phyloP scores from a whole-genome alignment of 371 early-diverging fungal genomes.

The Mucor circinelloides region DNA sequence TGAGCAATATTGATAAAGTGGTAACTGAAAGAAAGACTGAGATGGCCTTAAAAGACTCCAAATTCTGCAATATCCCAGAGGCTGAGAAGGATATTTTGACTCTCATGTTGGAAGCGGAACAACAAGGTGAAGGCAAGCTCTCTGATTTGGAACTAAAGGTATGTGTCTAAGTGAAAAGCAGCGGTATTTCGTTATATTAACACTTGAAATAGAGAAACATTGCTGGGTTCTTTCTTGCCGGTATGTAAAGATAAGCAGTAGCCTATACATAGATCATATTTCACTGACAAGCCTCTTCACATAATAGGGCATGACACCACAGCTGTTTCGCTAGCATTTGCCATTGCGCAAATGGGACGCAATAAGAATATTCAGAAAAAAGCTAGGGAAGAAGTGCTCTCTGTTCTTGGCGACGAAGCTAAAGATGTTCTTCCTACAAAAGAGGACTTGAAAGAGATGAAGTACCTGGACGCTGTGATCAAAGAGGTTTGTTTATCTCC shows the following conservation, averaged over 20 bases:
- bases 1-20: slow-evolving; percentile 16
- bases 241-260: background rate
- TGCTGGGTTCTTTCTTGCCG: slow-evolving; percentile 6
- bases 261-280: no score
- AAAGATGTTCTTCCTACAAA: slow-evolving; percentile 22
- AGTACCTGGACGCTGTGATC: slow-evolving; percentile 25
- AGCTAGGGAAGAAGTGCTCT: slow-evolving; percentile 27
- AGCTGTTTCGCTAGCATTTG: slow-evolving; percentile 26
- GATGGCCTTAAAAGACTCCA: background rate
- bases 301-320: slow-evolving; percentile 42
- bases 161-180: background rate
- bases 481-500: slow-evolving; percentile 17
- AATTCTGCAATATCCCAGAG: slow-evolving; percentile 9
- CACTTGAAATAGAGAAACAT: slow-evolving; percentile 6
- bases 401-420: slow-evolving; percentile 25
- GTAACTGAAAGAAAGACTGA: slow-evolving; percentile 27
- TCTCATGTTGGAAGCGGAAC: slow-evolving; percentile 43
- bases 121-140: slow-evolving; percentile 19
- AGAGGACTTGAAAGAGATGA: slow-evolving; percentile 26
- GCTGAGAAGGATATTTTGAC: slow-evolving; percentile 51
- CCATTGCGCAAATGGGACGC: slow-evolving; percentile 31
- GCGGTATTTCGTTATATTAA: background rate
- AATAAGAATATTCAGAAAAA: slow-evolving; percentile 22
- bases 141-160: slow-evolving; percentile 34
- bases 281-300: background rate